These are phyloP conservation scores for Fistulina hepatica DNA, from an alignment of 1,284 basidiomycete species.

Conservation along the genomic window DNA sequence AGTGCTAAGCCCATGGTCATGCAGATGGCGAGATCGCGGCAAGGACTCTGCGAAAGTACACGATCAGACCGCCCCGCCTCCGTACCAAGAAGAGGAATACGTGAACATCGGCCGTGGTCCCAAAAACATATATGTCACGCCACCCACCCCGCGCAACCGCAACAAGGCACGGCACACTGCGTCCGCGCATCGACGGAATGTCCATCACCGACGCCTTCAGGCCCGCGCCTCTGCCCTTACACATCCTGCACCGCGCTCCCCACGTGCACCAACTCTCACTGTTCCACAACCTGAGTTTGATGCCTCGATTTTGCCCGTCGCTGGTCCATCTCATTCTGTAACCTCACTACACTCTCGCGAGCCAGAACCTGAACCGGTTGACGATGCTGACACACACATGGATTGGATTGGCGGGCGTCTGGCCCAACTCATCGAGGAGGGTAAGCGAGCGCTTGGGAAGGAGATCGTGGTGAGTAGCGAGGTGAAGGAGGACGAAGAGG, in stretches of 20 bases:
- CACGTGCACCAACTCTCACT: conserved; percentile 6
- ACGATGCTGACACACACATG: conserved; percentile 40
- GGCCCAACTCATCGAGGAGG: conserved; percentile 57
- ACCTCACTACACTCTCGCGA: conserved; percentile 14
- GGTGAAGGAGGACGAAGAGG: conserved; percentile 56
- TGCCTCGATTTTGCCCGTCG: conserved; percentile 18
- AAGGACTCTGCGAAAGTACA: conserved; percentile 28
- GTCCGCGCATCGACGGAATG: conserved; percentile 17
- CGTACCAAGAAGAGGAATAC: conserved; percentile 56
- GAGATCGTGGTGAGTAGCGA: conserved; percentile 69
- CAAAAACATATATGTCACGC: conserved; percentile 18
- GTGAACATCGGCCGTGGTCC: conserved; percentile 18
- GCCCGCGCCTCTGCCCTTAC: conserved; percentile 10
- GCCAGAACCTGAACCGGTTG: conserved; percentile 28
- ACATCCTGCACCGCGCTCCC: conserved; percentile 12
- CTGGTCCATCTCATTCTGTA: conserved; percentile 4
- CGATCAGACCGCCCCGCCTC: conserved; percentile 40
- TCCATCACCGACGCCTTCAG: conserved; percentile 14
- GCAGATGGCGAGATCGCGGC: conserved; percentile 59
- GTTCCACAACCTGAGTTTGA: conserved; percentile 28
- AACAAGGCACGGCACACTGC: conserved; percentile 14
- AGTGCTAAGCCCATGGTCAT: conserved; percentile 3
- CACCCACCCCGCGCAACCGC: conserved; percentile 18
- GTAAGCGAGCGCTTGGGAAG: conserved; percentile 54
- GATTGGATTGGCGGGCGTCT: conserved; percentile 65